Conservation (phyloP, 1,284 basidiomycete genomes). For the Polyporus tsugae region DNA sequence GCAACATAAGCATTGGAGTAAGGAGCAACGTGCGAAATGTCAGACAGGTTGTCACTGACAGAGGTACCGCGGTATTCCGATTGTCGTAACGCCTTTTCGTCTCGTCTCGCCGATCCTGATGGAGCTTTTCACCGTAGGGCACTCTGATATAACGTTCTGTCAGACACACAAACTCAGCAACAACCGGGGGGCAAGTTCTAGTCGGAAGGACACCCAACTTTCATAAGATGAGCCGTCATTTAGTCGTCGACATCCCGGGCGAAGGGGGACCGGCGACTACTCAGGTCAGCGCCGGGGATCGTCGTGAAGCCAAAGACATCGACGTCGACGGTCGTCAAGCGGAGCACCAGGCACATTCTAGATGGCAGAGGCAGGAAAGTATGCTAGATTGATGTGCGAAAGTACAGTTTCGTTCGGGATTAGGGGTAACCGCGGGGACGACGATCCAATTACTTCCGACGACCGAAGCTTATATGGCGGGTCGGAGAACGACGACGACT, state of each 20-base stretch:
- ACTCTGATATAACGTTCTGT: neutral
- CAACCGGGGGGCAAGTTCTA: neutral
- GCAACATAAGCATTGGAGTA: neutral
- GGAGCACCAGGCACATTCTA: neutral
- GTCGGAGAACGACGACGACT: neutral
- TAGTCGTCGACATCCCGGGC: neutral
- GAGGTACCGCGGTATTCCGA: neutral
- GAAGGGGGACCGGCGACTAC: neutral
- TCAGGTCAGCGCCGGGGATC: neutral
- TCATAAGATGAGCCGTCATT: neutral
- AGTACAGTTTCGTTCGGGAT: neutral
- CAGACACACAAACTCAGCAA: neutral
- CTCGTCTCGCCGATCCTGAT: neutral
- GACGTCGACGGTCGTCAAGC: neutral
- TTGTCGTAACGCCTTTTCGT: neutral
- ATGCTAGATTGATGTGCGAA: slow-evolving; percentile 3
- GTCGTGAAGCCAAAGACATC: neutral
- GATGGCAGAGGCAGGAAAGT: neutral
- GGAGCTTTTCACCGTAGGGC: neutral
- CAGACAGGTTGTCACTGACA: neutral
- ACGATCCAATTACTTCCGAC: neutral
- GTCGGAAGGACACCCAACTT: neutral
- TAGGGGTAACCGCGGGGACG: neutral
- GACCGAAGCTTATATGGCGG: neutral
- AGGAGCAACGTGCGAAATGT: neutral